A percentile compares a stretch with the other conserved stretches of the same genome.
phyloP scores from a whole-genome alignment of 116 monocot species.

The Cymodocea nodosa region DNA sequence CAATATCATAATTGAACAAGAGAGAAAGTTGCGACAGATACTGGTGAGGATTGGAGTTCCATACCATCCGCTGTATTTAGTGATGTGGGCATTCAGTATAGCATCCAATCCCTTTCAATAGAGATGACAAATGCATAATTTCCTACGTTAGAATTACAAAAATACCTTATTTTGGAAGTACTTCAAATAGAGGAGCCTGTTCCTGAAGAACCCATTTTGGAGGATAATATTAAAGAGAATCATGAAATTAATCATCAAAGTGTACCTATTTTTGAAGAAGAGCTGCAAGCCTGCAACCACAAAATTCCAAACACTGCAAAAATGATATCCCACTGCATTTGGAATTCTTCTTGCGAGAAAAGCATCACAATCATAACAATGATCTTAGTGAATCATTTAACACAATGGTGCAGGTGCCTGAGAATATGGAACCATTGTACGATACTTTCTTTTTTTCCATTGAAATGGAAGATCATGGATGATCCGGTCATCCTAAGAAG shows the following conservation, averaged over 20 bases:
- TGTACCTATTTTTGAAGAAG: not conserved
- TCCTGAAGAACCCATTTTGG: not conserved
- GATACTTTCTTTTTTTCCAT: conserved; percentile 67
- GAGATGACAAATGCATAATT: conserved; percentile 34
- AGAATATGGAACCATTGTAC: conserved; percentile 45
- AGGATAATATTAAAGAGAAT: not conserved
- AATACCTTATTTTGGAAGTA: too few relatives aligned
- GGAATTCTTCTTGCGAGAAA: conserved; percentile 38
- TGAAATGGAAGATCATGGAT: conserved; percentile 65
- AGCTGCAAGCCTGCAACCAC: too few relatives aligned
- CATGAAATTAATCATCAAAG: too few relatives aligned
- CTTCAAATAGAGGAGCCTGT: not conserved
- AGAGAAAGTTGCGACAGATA: conserved; percentile 20
- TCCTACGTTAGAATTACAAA: not conserved
- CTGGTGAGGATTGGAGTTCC: conserved; percentile 26
- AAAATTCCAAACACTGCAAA: not conserved
- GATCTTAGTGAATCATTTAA: conserved; percentile 8
- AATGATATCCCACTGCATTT: conserved; percentile 18
- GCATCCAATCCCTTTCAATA: conserved; percentile 23
- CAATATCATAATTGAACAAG: conserved; percentile 23
- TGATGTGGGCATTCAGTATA: conserved; percentile 13
- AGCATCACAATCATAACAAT: conserved; percentile 14
- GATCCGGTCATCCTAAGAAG: conserved; percentile 62
- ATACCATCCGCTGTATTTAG: conserved; percentile 31
- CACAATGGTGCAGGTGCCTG: conserved; percentile 13